A percentile compares a stretch with the other conserved stretches of the same genome.
Evolutionary conservation across 805 yeast genomes (phyloP).

Genomic region (Candida berthetii): DNA sequence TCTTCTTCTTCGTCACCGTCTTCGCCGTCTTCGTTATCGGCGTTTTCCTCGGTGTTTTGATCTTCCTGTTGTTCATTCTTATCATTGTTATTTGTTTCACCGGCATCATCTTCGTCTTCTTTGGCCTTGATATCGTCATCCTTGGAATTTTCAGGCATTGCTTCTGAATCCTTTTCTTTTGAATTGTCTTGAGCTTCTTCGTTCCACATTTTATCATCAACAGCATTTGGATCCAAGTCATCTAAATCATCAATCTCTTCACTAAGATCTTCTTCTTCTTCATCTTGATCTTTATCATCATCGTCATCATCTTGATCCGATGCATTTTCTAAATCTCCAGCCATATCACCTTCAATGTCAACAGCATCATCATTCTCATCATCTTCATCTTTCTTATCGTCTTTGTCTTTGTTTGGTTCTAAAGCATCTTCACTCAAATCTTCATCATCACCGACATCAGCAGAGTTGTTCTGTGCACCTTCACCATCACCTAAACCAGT

Average conservation of each 20-base stretch:
- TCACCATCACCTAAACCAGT: constrained; percentile 92
- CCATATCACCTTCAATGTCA: constrained; percentile 96
- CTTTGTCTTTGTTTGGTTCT: constrained; percentile 66
- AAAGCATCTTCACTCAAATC: constrained; percentile 71
- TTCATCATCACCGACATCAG: constrained; percentile 88
- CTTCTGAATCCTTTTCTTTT: constrained; percentile 80
- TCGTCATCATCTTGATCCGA: constrained; percentile 61
- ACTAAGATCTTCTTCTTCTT: constrained; percentile 65
- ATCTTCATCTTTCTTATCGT: constrained; percentile 55
- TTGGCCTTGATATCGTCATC: constrained; percentile 37
- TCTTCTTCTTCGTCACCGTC: constrained; percentile 60
- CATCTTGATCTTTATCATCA: constrained; percentile 41
- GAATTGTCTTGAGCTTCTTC: constrained; percentile 74
- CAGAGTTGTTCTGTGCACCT: constrained; percentile 76
- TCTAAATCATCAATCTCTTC: constrained; percentile 87
- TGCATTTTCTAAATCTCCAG: constrained; percentile 81
- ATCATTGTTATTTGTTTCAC: constrained; percentile 27
- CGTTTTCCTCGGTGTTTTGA: constrained; percentile 26
- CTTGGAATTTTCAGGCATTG: constrained; percentile 50
- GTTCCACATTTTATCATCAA: constrained; percentile 98
- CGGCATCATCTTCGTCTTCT: constrained; percentile 27
- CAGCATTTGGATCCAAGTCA: constrained; percentile 88
- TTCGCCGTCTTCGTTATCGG: constrained; percentile 44
- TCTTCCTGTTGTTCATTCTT: constrained; percentile 28
- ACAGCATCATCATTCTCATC: constrained; percentile 86